Percentiles rank a stretch among this genome's conserved stretches.
phyloP scores from a whole-genome alignment of 2,329 filamentous ascomycete genomes.

The Periconia macrospinosa region DNA sequence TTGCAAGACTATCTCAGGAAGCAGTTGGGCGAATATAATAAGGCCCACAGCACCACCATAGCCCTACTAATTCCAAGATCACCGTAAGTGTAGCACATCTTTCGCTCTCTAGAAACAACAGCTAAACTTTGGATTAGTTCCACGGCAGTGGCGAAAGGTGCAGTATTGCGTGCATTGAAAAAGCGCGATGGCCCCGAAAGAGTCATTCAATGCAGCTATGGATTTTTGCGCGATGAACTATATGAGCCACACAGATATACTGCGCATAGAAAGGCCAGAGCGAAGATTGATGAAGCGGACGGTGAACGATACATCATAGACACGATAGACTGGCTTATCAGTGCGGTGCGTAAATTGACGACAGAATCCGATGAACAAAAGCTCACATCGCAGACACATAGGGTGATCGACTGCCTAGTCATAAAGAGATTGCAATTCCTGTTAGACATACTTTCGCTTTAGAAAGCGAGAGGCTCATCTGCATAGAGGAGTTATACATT shows the following conservation, averaged over 20 bases:
- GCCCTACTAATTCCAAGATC: conserved; percentile 8
- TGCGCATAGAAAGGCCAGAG: conserved; percentile 2
- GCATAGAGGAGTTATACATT: conserved; percentile 10
- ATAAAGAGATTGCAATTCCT: conserved; percentile 1
- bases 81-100: conserved; percentile 2
- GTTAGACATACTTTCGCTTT: conserved; percentile 13
- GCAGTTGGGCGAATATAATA: conserved; percentile 12
- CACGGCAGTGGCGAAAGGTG: conserved; percentile 34
- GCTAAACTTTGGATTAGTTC: conserved; percentile 10
- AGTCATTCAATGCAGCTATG: conserved; percentile 31
- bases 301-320: conserved; percentile 3
- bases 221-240: conserved; percentile 14
- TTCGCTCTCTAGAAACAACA: too few relatives aligned
- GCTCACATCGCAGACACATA: not conserved
- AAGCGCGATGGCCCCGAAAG: conserved; percentile 30
- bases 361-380: not conserved
- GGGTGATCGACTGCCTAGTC: conserved; percentile 7
- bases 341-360: not conserved
- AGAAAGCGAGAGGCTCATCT: conserved; percentile 3
- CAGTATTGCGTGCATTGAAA: conserved; percentile 32
- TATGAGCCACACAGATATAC: not conserved
- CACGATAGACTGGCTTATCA: conserved; percentile 3
- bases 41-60: conserved; percentile 1
- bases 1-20: conserved; percentile 21
- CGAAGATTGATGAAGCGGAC: conserved; percentile 1